These are phyloP conservation scores for Microthlaspi erraticum DNA, from an alignment of 345 rosid species.

Conservation along the genomic window DNA sequence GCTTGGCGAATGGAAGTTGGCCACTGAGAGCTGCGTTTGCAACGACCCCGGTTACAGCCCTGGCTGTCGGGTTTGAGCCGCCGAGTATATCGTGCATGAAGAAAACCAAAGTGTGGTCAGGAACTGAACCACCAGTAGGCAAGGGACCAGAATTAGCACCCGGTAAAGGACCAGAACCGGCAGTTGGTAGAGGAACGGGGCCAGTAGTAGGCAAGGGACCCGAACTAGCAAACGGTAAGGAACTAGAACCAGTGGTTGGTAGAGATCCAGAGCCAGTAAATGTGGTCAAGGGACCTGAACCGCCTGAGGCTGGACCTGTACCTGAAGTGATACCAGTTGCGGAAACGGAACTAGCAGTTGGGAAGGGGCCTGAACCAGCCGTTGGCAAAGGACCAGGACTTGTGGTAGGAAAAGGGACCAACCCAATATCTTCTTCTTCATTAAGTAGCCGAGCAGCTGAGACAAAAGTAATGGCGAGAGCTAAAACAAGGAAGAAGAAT, in stretches of 20 bases:
- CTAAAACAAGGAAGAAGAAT: conserved; percentile 40
- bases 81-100: conserved; percentile 85
- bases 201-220: conserved; percentile 26
- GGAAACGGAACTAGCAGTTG: conserved; percentile 27
- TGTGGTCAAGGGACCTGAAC: conserved; percentile 29
- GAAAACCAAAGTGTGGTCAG: conserved; percentile 53
- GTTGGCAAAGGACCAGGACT: conserved; percentile 32
- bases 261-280: conserved; percentile 30
- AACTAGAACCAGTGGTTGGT: conserved; percentile 35
- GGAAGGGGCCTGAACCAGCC: conserved; percentile 34
- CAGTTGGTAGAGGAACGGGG: conserved; percentile 29
- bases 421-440: conserved; percentile 49
- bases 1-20: conserved; percentile 87
- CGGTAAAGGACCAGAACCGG: conserved; percentile 44
- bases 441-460: conserved; percentile 46
- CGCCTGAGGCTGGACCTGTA: conserved; percentile 25
- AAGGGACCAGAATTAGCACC: conserved; percentile 45
- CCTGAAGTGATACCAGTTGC: conserved; percentile 32
- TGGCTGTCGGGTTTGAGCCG: conserved; percentile 73
- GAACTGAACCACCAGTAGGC: conserved; percentile 28
- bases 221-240: conserved; percentile 30
- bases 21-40: conserved; percentile 65
- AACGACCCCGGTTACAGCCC: conserved; percentile 71
- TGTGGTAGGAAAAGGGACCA: conserved; percentile 45
- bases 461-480: conserved; percentile 41